Conservation (phyloP, 1,284 basidiomycete species). For the Leucoagaricus sp. region DNA sequence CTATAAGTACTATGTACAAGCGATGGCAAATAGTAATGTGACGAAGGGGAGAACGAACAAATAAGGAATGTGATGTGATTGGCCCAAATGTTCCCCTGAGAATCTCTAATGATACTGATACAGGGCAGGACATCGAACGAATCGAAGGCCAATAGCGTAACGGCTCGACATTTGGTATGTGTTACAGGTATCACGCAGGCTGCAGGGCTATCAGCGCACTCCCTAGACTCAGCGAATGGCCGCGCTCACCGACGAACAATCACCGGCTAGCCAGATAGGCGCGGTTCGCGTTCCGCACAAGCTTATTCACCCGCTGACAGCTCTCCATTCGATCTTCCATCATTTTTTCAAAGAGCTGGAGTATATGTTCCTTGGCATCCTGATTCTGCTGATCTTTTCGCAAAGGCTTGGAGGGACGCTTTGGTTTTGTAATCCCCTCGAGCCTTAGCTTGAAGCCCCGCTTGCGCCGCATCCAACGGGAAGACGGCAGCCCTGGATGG, state of each 20-base stretch:
- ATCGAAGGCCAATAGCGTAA: neutral
- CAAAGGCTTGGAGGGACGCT: slow-evolving; percentile 18
- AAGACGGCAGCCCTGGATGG: slow-evolving; percentile 24
- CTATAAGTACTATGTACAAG: too few relatives aligned
- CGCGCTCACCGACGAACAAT: slow-evolving; percentile 6
- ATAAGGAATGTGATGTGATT: slow-evolving; percentile 6
- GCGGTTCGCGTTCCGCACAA: slow-evolving; percentile 55
- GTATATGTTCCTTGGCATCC: slow-evolving; percentile 43
- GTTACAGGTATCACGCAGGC: neutral
- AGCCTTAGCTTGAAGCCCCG: slow-evolving; percentile 37
- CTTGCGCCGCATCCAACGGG: slow-evolving; percentile 46
- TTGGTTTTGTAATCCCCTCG: slow-evolving; percentile 26
- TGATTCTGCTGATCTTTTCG: slow-evolving; percentile 16
- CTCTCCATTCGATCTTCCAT: slow-evolving; percentile 75
- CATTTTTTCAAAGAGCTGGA: slow-evolving; percentile 70
- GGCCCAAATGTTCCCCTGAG: neutral
- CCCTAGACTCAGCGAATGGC: slow-evolving; percentile 4
- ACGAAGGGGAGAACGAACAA: neutral
- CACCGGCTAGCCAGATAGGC: slow-evolving; percentile 27
- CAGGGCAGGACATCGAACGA: neutral
- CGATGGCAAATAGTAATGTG: too few relatives aligned
- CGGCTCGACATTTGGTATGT: neutral
- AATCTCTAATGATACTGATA: neutral
- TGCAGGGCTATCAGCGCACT: slow-evolving; percentile 9
- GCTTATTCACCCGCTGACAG: slow-evolving; percentile 61